Percentiles rank a stretch among this genome's conserved stretches.
phyloP scores from a whole-genome alignment of 2,329 filamentous ascomycete genomes.

The Phyllosticta paracitricarpa region DNA sequence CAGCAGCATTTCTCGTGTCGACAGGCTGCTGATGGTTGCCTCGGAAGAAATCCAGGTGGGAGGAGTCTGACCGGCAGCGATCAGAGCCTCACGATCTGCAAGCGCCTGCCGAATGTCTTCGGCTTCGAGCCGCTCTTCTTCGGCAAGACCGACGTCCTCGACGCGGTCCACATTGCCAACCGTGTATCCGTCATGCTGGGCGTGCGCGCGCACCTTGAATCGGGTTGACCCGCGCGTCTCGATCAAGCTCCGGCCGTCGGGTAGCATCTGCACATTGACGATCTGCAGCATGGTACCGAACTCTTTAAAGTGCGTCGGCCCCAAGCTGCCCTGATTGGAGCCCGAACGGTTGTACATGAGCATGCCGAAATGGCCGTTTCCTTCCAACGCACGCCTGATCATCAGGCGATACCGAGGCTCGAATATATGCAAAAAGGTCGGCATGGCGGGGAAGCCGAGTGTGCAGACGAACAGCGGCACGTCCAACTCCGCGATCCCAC shows the following conservation, averaged over 20 bases:
- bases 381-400: conserved; percentile 68
- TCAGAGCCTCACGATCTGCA: conserved; percentile 10
- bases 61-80: conserved; percentile 10
- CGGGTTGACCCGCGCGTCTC: conserved; percentile 68
- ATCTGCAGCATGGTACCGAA: conserved; percentile 74
- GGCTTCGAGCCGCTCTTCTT: conserved; percentile 69
- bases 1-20: conserved; percentile 61
- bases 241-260: conserved; percentile 72
- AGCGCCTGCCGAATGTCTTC: conserved; percentile 46
- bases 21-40: conserved; percentile 44
- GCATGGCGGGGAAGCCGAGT: conserved; percentile 70
- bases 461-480: conserved; percentile 70
- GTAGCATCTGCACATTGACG: conserved; percentile 59
- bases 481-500: conserved; percentile 46
- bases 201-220: conserved; percentile 60
- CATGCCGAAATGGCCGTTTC: conserved; percentile 75
- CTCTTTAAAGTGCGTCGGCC: conserved; percentile 51
- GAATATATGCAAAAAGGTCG: conserved; percentile 79
- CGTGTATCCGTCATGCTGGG: conserved; percentile 63
- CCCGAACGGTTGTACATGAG: conserved; percentile 55
- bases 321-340: conserved; percentile 41
- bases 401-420: conserved; percentile 88
- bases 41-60: background rate
- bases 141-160: conserved; percentile 70
- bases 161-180: conserved; percentile 67